Evolutionary conservation across 2,329 filamentous ascomycete species (phyloP).

Genomic region (Emmonsia crescens): DNA sequence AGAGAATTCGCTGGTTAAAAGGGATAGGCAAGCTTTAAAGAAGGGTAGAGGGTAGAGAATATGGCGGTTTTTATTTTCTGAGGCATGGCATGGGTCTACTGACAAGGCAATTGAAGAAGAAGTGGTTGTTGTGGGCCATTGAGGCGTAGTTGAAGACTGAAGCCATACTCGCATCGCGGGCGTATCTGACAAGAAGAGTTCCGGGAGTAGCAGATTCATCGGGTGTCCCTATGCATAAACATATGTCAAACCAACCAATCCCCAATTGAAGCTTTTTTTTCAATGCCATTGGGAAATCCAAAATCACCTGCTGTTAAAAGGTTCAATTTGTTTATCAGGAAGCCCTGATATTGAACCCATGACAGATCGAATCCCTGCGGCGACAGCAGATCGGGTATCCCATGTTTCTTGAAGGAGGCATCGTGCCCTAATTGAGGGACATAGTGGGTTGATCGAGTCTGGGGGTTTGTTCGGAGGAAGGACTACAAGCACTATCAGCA

Average conservation of each 20-base stretch:
- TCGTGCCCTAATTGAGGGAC: slow-evolving; percentile 42
- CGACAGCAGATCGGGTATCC: slow-evolving; percentile 62
- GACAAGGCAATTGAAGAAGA: slow-evolving; percentile 40
- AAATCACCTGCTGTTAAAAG: slow-evolving; percentile 55
- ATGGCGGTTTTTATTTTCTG: slow-evolving; percentile 25
- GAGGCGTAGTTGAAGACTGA: slow-evolving; percentile 90
- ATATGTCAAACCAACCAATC: background rate
- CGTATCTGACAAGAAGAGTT: slow-evolving; percentile 60
- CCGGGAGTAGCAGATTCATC: slow-evolving; percentile 52
- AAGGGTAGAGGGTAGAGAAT: no score
- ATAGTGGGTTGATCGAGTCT: slow-evolving; percentile 32
- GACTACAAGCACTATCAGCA: slow-evolving; percentile 14
- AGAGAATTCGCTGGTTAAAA: background rate
- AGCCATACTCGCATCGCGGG: slow-evolving; percentile 67
- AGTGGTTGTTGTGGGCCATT: slow-evolving; percentile 83
- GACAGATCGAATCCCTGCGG: slow-evolving; percentile 59
- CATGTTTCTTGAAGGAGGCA: slow-evolving; percentile 36
- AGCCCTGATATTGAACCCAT: slow-evolving; percentile 71
- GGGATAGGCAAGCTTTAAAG: slow-evolving; percentile 48
- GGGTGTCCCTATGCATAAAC: slow-evolving; percentile 44
- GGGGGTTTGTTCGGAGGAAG: slow-evolving; percentile 27
- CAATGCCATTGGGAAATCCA: background rate
- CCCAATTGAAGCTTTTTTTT: background rate
- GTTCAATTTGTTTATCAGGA: slow-evolving; percentile 68
- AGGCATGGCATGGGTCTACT: slow-evolving; percentile 14